Base-by-base conservation (phyloP, 805 yeast genomes). In the Candida hungchunana region DNA sequence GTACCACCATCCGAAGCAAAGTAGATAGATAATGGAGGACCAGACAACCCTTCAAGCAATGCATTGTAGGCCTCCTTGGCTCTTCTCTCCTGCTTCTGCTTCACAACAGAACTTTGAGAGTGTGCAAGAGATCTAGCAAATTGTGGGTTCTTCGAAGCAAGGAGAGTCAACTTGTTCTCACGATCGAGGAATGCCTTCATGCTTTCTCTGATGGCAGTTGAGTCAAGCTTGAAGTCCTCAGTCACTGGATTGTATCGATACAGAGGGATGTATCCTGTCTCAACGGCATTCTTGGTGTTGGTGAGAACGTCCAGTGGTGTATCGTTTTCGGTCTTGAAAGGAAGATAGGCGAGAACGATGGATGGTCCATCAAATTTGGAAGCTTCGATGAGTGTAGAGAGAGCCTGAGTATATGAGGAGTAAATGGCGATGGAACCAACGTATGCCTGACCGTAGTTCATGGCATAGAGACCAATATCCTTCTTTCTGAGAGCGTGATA, bases 391-490 rank as follows among this genome's bases (percentile, higher is more conserved):
- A 90, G 65, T 1, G 97, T 88, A 48, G 90, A 86, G 47, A 90
- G 68, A 6, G 89, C 80, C 64, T 90, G 97, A 6, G 97, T 85
- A 66, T 89, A 90, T 2, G 96, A 87, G 2, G 95, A 75, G 62
- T 90, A 90, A 27, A 89, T 80, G 17, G 97, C 97, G 36, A 88
- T 88, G 14, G 96, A 86, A 7, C 97, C 96, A 50, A 89, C 96
- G 56, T 87, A 90, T 29, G 83, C 80, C 44, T 79, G 75, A 39
- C 94, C 93, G 51, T 81, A 86, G 62, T 86, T 85, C 96, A 90
- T 85, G 30, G 96, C 96, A 58, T 87, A 90, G 30, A 90, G 67
- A 37, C 97, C 97, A 46, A 89, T 78, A 57, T 90, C 96, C 63
- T 90, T 87, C 68, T 88, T 87, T 59, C 93, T 78, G 38, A 59